Evolutionary conservation across 2,329 filamentous ascomycete species (phyloP).

Genomic region (Zarea fungicola): DNA sequence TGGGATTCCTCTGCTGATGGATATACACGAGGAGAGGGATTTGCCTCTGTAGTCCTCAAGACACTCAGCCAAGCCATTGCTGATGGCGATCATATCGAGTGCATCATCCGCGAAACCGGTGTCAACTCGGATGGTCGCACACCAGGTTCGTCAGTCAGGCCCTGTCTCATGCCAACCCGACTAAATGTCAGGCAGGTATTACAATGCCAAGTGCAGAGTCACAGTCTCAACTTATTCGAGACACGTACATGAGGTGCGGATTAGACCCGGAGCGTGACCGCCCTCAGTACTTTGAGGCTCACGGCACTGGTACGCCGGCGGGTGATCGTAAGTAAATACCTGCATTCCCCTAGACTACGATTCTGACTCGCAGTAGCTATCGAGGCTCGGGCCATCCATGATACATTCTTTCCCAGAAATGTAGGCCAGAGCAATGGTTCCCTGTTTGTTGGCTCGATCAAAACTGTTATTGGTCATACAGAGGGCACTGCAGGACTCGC

Average conservation of each 20-base stretch:
- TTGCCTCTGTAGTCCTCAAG: conserved; percentile 48
- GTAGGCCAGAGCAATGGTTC: not conserved
- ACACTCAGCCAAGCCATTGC: conserved; percentile 44
- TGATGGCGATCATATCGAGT: conserved; percentile 47
- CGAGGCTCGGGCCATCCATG: conserved; percentile 39
- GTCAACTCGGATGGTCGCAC: conserved; percentile 49
- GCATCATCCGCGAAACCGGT: conserved; percentile 44
- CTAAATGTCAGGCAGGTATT: conserved; percentile 32
- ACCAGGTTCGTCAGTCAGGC: conserved; percentile 35
- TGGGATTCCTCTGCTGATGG: conserved; percentile 29
- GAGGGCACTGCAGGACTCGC: conserved; percentile 43
- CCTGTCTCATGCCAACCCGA: conserved; percentile 50
- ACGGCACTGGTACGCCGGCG: conserved; percentile 24
- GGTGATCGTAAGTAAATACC: conserved; percentile 44
- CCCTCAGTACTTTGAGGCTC: conserved; percentile 27
- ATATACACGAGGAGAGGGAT: conserved; percentile 54
- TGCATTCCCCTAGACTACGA: conserved; percentile 16
- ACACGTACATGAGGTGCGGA: conserved; percentile 22
- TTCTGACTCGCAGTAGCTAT: conserved; percentile 14
- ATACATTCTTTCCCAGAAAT: not conserved
- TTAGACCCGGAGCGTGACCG: conserved; percentile 18
- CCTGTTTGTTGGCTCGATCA: conserved; percentile 37
- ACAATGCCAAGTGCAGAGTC: conserved; percentile 46
- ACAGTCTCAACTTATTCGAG: conserved; percentile 31
- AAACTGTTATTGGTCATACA: conserved; percentile 43